Base-by-base conservation (phyloP, 805 yeast species). In the Zygoascus bituminiphila region DNA sequence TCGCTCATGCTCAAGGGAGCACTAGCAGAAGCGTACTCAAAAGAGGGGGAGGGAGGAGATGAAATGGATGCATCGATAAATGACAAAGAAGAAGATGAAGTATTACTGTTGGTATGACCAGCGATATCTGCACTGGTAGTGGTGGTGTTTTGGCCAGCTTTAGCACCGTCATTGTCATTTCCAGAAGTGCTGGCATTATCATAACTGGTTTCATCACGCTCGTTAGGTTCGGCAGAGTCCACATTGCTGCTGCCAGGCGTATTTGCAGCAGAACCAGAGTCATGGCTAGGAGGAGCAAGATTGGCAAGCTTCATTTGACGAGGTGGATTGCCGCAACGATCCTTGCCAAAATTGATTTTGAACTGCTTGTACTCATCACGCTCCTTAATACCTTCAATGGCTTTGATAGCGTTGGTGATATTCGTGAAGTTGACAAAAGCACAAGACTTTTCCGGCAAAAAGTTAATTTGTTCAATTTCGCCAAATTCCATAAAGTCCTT, bases 311-410 rank as follows among this genome's bases (percentile, higher is more conserved):
- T 36, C 17, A 44, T 43, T 42, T 50, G 54, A 22, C 95, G 76
- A 44, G 97, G 96, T 51, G 88, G 80, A 62, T 89, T 88, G 25
- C 97, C 98, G 66, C 98, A 91, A 61, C 98, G 76, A 63, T 88
- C 96, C 62, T 88, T 88, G 45, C 97, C 97, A 63, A 85, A 89
- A 63, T 88, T 88, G 57, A 91, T 84, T 65, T 87, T 87, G 58
- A 88, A 74, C 51, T 75, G 74, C 55, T 76, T 74, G 50, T 69
- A 68, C 29, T 78, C 84, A 4, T 74, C 74, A 59, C 82, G 79
- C 42, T 84, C 81, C 64, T 86, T 84, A 56, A 89, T 84, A 43
- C 95, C 93, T 62, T 89, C 96, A 55, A 91, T 82, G 5, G 97
- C 97, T 59, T 84, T 79, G 57, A 89, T 85, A 5, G 98, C 96